Evolutionary conservation across 2,329 filamentous ascomycete species (phyloP), one percentile per base, ranked within the genome.

Genomic region (Lachnellula occidentalis): DNA sequence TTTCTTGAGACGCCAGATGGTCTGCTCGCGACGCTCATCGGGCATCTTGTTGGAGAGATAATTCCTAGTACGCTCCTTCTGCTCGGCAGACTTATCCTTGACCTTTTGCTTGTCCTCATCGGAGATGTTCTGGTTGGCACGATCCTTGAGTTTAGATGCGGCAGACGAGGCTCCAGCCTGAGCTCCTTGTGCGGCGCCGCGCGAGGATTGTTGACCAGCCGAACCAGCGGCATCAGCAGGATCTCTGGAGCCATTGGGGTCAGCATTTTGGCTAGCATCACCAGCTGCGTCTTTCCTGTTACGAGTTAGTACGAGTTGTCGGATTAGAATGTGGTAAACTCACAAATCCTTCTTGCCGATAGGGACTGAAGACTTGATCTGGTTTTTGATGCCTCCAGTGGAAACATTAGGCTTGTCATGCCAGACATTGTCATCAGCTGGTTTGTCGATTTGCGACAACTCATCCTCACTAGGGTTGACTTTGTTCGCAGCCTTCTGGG

Each of bases 1-100:
- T 83, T 97, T 97, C 84, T 92, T 99, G 62, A 99, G 74, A 37
- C 94, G 88, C 81, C 85, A 96, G 65, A 96, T 86, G 53, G 86
- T 86, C 77, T 96, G 91, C 7, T 97, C 91, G 57, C 92, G 90
- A 57, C 94, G 90, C 71, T 97, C 92, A 72, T 92, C 76, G 1
- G 94, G 92, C 73, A 99, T 80, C 79, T 97, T 99, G 66, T 85
- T 81, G 64, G 83, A 79, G 53, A 96, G 75, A 70, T 97, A 97
- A 63, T 88, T 82, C 68, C 80, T 84, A 24, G 86, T 78, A 54
- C 65, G 65, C 43, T 81, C 73, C 66, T 77, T 75, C n/a, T 75
- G 79, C 56, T 80, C 72, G 55, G 76, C 72, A 55, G 72, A 70
- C 53, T 83, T 78, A 48, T 73, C 54, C 68, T 58, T 84, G 7